Conservation (phyloP, 2,329 filamentous ascomycete species). For the Claviceps maximensis region DNA sequence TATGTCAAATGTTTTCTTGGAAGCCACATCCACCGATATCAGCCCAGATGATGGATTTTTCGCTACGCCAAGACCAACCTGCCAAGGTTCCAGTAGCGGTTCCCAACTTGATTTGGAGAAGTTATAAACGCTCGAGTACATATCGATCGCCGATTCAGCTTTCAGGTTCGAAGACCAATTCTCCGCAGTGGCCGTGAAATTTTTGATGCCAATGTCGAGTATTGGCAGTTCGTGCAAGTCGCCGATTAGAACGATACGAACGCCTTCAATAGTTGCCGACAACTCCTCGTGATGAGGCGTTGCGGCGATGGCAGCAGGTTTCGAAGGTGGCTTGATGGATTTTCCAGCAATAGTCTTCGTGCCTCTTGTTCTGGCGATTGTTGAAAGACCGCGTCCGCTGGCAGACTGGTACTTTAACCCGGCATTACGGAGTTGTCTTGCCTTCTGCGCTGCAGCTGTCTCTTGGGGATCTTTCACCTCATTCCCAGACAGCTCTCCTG, state of each 20-base stretch:
- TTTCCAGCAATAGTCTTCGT: conserved; percentile 22
- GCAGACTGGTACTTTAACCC: conserved; percentile 42
- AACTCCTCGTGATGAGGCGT: conserved; percentile 53
- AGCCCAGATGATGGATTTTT: conserved; percentile 63
- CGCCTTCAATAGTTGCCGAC: conserved; percentile 72
- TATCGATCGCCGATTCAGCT: conserved; percentile 80
- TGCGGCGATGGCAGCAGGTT: conserved; percentile 5
- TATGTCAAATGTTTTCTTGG: conserved; percentile 80
- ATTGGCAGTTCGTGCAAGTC: conserved; percentile 93
- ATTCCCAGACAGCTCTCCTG: conserved; percentile 69
- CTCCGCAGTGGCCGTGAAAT: conserved; percentile 69
- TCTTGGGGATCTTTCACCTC: conserved; percentile 33
- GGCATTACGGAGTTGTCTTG: conserved; percentile 36
- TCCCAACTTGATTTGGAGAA: conserved; percentile 99
- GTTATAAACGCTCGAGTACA: conserved; percentile 95
- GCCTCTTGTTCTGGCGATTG: conserved; percentile 30
- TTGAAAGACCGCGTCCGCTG: conserved; percentile 42
- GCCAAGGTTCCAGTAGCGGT: conserved; percentile 90
- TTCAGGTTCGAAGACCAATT: conserved; percentile 86
- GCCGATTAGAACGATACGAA: conserved; percentile 87
- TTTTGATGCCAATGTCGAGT: conserved; percentile 84
- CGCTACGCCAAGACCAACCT: conserved; percentile 78
- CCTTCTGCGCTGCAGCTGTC: conserved; percentile 37
- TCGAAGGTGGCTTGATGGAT: conserved; percentile 12
- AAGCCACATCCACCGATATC: conserved; percentile 73